phyloP scores from a whole-genome alignment of 441 rosid species.

The Jatropha podagrica region DNA sequence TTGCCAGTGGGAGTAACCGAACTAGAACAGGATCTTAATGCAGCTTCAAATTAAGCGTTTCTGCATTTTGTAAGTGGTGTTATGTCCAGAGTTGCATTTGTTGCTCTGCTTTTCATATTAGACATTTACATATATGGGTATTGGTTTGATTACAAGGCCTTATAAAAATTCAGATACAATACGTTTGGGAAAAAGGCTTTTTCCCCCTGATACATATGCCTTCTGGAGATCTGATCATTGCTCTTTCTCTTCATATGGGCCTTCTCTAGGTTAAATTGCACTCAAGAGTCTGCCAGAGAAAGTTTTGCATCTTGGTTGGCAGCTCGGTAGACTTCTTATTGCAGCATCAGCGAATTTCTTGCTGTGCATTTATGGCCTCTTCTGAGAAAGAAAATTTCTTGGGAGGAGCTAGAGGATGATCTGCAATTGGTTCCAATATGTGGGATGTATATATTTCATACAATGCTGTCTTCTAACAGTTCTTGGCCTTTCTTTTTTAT shows the following conservation, averaged over 20 bases:
- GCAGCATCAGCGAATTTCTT: background rate
- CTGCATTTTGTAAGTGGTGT: conserved; percentile 28
- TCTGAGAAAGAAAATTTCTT: background rate
- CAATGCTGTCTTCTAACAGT: background rate
- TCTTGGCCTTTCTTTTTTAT: background rate
- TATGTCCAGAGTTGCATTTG: background rate
- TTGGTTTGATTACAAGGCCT: too few relatives aligned
- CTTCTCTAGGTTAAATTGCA: conserved; percentile 8
- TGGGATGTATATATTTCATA: conserved; percentile 1
- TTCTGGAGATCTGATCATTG: background rate
- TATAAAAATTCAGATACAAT: background rate
- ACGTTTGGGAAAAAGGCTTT: background rate
- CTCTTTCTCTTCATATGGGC: background rate
- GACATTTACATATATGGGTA: background rate
- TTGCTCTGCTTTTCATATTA: background rate
- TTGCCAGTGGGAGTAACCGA: conserved; percentile 45
- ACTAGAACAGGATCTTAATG: conserved; percentile 38
- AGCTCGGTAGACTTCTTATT: background rate
- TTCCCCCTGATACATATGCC: background rate
- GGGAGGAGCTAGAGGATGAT: background rate
- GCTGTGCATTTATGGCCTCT: background rate
- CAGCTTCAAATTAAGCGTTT: conserved; percentile 22
- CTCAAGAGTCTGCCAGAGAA: background rate
- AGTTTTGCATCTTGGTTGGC: background rate
- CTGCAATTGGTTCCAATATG: conserved; percentile 4